Evolutionary conservation across 192 early-diverging fungal genomes (phyloP), one percentile per base, ranked within the genome.

Genomic region (Coemansia sp.): DNA sequence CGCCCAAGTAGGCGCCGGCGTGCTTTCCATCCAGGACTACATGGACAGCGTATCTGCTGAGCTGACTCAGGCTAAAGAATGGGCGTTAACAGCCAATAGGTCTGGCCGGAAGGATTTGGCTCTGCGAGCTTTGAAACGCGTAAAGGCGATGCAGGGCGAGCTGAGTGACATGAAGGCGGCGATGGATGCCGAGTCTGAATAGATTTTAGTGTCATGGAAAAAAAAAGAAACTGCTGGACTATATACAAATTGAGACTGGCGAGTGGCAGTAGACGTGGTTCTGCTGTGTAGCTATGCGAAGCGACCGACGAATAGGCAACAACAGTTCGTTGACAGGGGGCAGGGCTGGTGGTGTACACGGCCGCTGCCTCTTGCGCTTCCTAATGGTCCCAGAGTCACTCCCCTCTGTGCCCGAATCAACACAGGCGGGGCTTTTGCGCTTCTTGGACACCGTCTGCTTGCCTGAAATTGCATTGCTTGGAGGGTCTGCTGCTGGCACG

Each of bases 81-180:
- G 80, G 80, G 80, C 75, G 41, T 47, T 83, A 43, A 49, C 72
- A 2, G 80, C 80, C 13, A 83, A 83, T 49, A 65, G 52, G 3
- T 46, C 27, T 3, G 75, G 72, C 18, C 69, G 70, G 22, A 78
- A 62, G 63, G 80, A 83, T 41, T 62, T 83, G 46, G 80, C 80
- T 5, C 33, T 75, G 40, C 80, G 80, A 9, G 75, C 80, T 15
- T 62, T 83, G 52, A 70, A 69, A 43, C 75, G 80, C 34, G 72
- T 74, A 43, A 83, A 83, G 63, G 70, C 72, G 15, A 83, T 83
- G 80, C 80, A 77, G 57, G 50, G n/a, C 34, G 80, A 83, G 64
- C 53, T 83, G 7, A 33, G 52, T 39, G 75, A 83, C n/a, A 83
- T 83, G 80, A 43, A 62, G 43, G 69, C 72, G 2, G 80, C 80